Percentiles rank a stretch among this genome's conserved stretches.
Conservation (phyloP, 306 rosid species). For the Rubus parviflorus region DNA sequence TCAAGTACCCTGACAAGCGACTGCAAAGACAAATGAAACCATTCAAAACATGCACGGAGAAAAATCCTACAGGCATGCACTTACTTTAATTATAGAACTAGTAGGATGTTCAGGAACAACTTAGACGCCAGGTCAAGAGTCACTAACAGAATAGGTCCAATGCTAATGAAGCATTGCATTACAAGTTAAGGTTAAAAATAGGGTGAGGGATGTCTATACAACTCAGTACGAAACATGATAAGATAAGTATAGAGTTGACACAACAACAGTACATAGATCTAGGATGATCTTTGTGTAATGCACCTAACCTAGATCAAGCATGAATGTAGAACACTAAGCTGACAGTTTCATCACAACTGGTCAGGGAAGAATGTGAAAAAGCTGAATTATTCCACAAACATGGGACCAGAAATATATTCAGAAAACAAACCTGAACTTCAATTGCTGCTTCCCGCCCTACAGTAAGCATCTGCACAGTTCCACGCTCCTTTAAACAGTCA, state of each 20-base stretch:
- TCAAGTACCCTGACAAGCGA: constrained; percentile 82
- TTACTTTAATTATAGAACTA: neutral
- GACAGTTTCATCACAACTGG: neutral
- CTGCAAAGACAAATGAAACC: constrained; percentile 57
- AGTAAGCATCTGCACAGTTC: constrained; percentile 94
- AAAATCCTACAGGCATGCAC: neutral
- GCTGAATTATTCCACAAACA: constrained; percentile 3
- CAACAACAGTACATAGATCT: neutral
- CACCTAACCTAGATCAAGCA: neutral
- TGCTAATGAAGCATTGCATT: no score
- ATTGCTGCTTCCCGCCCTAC: constrained; percentile 91
- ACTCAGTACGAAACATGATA: neutral
- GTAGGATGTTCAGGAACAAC: neutral
- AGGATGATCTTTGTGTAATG: neutral
- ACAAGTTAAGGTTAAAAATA: neutral
- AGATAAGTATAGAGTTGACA: neutral
- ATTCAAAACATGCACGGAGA: constrained; percentile 13
- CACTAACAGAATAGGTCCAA: no score
- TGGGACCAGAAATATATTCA: constrained; percentile 14
- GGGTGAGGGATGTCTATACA: neutral
- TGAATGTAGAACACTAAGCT: neutral
- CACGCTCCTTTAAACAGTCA: constrained; percentile 88
- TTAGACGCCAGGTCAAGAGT: neutral
- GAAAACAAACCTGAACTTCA: constrained; percentile 86
- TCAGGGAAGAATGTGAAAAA: neutral